Evolutionary conservation across 352 stramenopile genomes (phyloP), one percentile per base, ranked within the genome.

Genomic region (Pythium aristosporum): DNA sequence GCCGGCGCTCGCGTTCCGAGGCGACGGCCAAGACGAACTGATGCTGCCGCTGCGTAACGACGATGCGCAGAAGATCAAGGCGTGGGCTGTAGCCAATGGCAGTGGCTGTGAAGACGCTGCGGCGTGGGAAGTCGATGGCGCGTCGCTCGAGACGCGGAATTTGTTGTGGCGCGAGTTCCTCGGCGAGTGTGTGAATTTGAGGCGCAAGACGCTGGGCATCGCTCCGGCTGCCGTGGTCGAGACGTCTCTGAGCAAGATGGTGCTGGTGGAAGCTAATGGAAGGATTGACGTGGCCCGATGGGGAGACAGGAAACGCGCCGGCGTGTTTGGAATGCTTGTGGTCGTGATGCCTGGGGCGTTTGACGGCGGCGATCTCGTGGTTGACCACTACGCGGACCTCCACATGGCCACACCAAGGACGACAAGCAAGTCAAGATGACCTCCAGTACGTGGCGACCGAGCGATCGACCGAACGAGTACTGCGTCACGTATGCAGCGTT

Each of bases 301-400:
- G 30, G 65, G 82, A 36, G 79, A 61, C 30, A 73, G 77, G 65
- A 81, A 81, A 39, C 64, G 76, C 43, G 39, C 46, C 20, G 73
- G 68, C 1, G 78, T 81, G 73, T 77, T 84, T 30, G 76, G 71
- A 1, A 76, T 73, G 8, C 49, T 84, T 5, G 61, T 84, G 23
- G 52, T 84, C 11, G 55, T 76, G 62, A 53, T 81, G 10, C 76
- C 76, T 4, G 52, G 68, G 6, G 20, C 37, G 20, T 66, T 74
- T 39, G 37, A 32, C 34, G 68, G 64, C 4, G 66, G 62, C 12
- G 62, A 74, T 16, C 12, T 76, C 21, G 37, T 54, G 3, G 34
- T 47, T 10, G 34, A 39, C 34, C 34, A 12, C 11, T 9, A 39
- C 8, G 34, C 7, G 34, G 34, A 39, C 8, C 8, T 39, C 34